phyloP scores from a whole-genome alignment of 257 asterid genomes.

The Penstemon barbatus region DNA sequence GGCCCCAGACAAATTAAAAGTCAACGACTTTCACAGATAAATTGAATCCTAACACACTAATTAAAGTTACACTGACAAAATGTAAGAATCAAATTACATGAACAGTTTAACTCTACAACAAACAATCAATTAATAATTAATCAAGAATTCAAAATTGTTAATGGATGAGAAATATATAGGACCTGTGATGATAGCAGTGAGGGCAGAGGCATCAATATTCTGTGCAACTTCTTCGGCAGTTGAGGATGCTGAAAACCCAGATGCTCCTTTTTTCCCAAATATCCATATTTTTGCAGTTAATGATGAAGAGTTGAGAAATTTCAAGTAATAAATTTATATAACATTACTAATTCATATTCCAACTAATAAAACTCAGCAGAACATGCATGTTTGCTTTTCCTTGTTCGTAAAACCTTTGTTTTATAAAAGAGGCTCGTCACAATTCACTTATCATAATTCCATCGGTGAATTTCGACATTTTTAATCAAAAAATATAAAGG shows the following conservation, averaged over 20 bases:
- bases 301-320: too few relatives aligned
- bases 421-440: too few relatives aligned
- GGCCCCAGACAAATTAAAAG: background rate
- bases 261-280: background rate
- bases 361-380: too few relatives aligned
- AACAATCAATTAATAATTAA: too few relatives aligned
- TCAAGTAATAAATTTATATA: too few relatives aligned
- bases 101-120: too few relatives aligned
- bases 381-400: too few relatives aligned
- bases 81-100: background rate
- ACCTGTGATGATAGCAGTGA: constrained; percentile 57
- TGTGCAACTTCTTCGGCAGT: constrained; percentile 53
- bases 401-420: too few relatives aligned
- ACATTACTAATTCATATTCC: too few relatives aligned
- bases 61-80: background rate
- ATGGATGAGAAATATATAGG: background rate
- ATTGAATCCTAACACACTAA: background rate
- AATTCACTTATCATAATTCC: too few relatives aligned
- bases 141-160: background rate
- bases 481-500: too few relatives aligned
- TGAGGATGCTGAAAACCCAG: constrained; percentile 4
- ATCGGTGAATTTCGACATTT: too few relatives aligned
- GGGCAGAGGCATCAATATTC: constrained; percentile 49
- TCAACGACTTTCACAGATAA: background rate
- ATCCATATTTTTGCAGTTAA: constrained; percentile 2